Base-by-base conservation (phyloP, 371 early-diverging fungal species). In the Capillidium heterosporum region DNA sequence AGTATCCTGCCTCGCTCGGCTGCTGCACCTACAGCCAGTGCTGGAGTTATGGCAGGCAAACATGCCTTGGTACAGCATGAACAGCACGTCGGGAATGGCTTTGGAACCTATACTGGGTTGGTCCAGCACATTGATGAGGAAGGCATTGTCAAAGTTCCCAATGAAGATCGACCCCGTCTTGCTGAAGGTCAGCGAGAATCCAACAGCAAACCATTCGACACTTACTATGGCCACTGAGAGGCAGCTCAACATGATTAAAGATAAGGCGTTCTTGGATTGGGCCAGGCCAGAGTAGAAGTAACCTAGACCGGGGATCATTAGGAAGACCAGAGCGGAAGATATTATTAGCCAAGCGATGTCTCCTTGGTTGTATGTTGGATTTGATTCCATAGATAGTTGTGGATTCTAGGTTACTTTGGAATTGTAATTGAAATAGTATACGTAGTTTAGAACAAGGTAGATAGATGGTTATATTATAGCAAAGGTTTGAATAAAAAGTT, bases 241-340 rank as follows among this genome's bases (percentile, higher is more conserved):
- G n/a, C n/a, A n/a, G n/a, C n/a, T n/a, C n/a, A n/a, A n/a, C n/a
- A n/a, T n/a, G n/a, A n/a, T n/a, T n/a, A n/a, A n/a, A n/a, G n/a
- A n/a, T n/a, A n/a, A n/a, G n/a, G n/a, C 62, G 61, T 81, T 86
- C 69, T 87, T 88, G 64, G 71, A 69, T 35, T 89, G 72, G 26
- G 87, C 83, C 83, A 91, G 77, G 19, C 95, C 95, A 59, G 85
- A 80, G 65, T 94, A 94, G 61, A 90, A 90, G 67, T 84, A 87
- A 17, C 89, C 89, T 32, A 86, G 70, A 31, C 89, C 89, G 11
- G 89, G 87, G 26, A 82, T n/a, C n/a, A n/a, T n/a, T n/a, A n/a
- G n/a, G n/a, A n/a, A n/a, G n/a, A n/a, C n/a, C n/a, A n/a, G n/a
- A 2, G 81, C 84, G 1, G 87, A 78, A 19, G 74, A 74, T 2